Conservation (phyloP, 768 basidiomycete species). For the Austroboletus eburneus region DNA sequence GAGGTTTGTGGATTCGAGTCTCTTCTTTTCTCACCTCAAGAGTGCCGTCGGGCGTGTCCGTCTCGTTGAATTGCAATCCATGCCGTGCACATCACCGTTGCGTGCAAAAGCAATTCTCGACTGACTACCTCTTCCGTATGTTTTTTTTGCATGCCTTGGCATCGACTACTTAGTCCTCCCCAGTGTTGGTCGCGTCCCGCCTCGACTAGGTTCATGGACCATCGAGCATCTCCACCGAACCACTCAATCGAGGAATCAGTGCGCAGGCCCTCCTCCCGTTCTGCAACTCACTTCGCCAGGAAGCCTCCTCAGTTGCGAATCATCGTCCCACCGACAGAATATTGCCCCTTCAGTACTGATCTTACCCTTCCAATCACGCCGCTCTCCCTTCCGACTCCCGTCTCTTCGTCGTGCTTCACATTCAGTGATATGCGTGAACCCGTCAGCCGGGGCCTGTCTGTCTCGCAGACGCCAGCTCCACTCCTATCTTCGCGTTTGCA, state of each 20-base stretch:
- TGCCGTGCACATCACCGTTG: slow-evolving; percentile 20
- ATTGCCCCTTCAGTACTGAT: slow-evolving; percentile 32
- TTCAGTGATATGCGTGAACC: slow-evolving; percentile 16
- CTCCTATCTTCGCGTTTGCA: slow-evolving; percentile 4
- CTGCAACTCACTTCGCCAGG: slow-evolving; percentile 12
- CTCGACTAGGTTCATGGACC: slow-evolving; percentile 16
- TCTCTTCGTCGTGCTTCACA: slow-evolving; percentile 27
- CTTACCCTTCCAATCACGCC: slow-evolving; percentile 29
- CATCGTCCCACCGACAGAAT: slow-evolving; percentile 31
- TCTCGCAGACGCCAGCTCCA: slow-evolving; percentile 8
- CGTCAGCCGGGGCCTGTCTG: slow-evolving; percentile 3
- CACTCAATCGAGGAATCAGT: slow-evolving; percentile 16
- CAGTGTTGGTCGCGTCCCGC: neutral
- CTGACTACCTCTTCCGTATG: slow-evolving; percentile 11
- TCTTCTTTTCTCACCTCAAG: neutral
- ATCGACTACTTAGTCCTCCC: neutral
- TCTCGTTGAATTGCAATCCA: slow-evolving; percentile 14
- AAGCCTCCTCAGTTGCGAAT: slow-evolving; percentile 26
- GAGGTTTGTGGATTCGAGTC: slow-evolving; percentile 14
- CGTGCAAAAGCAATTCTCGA: slow-evolving; percentile 12
- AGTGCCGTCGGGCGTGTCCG: neutral
- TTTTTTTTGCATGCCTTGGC: neutral
- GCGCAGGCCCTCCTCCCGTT: slow-evolving; percentile 1
- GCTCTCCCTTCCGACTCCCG: slow-evolving; percentile 21
- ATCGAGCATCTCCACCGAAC: neutral